Evolutionary conservation across 2,329 filamentous ascomycete species (phyloP), one percentile per base, ranked within the genome.

Genomic region (Clathrospora elynae): DNA sequence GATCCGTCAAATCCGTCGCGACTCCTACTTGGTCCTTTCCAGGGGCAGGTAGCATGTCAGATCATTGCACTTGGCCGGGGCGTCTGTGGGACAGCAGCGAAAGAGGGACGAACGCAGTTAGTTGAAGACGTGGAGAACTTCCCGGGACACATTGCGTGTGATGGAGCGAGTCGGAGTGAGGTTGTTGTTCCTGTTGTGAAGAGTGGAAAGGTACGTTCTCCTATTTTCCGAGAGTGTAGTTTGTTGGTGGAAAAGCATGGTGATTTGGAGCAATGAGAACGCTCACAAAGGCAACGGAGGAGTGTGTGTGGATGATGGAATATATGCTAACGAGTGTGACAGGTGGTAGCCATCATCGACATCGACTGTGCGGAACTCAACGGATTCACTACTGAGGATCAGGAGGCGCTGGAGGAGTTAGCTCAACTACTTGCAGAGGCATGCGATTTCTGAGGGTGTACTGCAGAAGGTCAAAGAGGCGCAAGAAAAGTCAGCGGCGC

Each of bases 111-210:
- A 46, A 90, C 87, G 8, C 85, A 88, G 71, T 66, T 90, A 2
- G 75, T 79, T 0, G 71, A 75, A 9, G 84, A 93, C 66, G 87
- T 93, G 6, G 84, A 88, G 29, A 62, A 72, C 36, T 92, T 92
- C 61, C 85, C 86, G 0, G 88, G 87, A 2, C 88, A 92, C 65
- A 91, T 93, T 62, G 87, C 88, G 7, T 92, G 88, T 66, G 88
- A 93, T 67, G 80, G 81, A 3, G 85, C 82, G 43, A 88, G 82
- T 59, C 81, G 76, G 72, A 91, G 88, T 64, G 88, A 93, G 74
- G 85, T 93, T 64, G 88, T 93, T 12, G 88, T 92, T 34, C 88
- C 88, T 2, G 79, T 92, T 49, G 53, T 86, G 7, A 62, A 73
- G 46, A 58, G 58, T n/a, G 75, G 66, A 14, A 75, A 75, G 70